phyloP scores from a whole-genome alignment of 106 monocot genomes.

The Dendrobium huoshanense region DNA sequence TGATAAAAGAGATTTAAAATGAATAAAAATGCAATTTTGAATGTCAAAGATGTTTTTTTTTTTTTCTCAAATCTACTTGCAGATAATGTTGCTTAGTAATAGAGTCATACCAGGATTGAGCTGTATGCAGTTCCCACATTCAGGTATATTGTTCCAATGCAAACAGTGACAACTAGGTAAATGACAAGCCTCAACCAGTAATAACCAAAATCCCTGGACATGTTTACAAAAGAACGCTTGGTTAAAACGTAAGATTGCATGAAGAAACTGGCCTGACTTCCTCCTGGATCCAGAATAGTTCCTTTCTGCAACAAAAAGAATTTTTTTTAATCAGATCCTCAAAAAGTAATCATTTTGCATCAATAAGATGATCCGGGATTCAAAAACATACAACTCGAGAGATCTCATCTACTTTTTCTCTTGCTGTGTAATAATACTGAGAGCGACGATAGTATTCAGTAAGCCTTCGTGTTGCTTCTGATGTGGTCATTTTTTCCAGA shows the following conservation, averaged over 20 bases:
- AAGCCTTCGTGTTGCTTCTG: constrained; percentile 65
- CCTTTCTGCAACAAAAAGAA: constrained; percentile 61
- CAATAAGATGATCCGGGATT: background rate
- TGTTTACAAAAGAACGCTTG: constrained; percentile 62
- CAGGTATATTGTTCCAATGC: constrained; percentile 65
- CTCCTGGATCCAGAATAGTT: constrained; percentile 69
- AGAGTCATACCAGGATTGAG: constrained; percentile 61
- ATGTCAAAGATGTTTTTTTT: no score
- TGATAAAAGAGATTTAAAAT: background rate
- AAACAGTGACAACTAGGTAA: constrained; percentile 62
- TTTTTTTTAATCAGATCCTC: background rate
- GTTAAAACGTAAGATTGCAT: constrained; percentile 69
- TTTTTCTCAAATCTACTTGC: no score
- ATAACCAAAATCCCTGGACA: constrained; percentile 76
- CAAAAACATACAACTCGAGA: constrained; percentile 50
- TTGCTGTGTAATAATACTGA: constrained; percentile 32
- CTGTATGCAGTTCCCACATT: constrained; percentile 70
- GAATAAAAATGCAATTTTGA: background rate
- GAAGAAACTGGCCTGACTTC: constrained; percentile 77
- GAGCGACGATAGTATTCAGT: constrained; percentile 46
- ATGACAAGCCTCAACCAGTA: constrained; percentile 77
- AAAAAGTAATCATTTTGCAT: background rate
- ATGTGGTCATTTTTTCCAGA: constrained; percentile 68
- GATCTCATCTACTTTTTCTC: constrained; percentile 68
- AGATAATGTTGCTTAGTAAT: no score